These are phyloP conservation scores for Fraxinus paxiana DNA, from an alignment of 305 asterid species.

Conservation along the genomic window DNA sequence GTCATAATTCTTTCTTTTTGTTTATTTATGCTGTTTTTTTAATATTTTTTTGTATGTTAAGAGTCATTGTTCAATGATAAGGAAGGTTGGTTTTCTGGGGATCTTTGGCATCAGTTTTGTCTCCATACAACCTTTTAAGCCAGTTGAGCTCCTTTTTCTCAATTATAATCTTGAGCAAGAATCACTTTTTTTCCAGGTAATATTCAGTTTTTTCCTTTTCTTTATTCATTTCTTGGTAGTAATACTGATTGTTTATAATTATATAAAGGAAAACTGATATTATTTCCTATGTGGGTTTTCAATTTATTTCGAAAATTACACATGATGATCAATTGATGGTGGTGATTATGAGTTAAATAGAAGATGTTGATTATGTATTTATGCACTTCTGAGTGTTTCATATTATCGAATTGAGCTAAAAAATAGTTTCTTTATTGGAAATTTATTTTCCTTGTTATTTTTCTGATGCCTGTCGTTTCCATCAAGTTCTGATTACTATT, in stretches of 20 bases:
- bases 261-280: background rate
- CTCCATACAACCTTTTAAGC: constrained; percentile 42
- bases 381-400: background rate
- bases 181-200: constrained; percentile 41
- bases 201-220: constrained; percentile 1
- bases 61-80: constrained; percentile 79
- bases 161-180: constrained; percentile 29
- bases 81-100: constrained; percentile 50
- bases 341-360: background rate
- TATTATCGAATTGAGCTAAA: background rate
- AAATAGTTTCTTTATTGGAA: background rate
- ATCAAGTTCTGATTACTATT: background rate
- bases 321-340: constrained; percentile 10
- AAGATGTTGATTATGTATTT: background rate
- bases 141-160: constrained; percentile 39
- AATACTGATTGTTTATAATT: constrained; percentile 16
- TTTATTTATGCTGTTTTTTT: constrained; percentile 33
- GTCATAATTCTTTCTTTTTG: constrained; percentile 37
- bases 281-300: constrained; percentile 20
- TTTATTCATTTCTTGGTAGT: constrained; percentile 15
- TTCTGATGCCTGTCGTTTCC: background rate
- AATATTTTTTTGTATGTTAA: constrained; percentile 39
- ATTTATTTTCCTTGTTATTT: background rate
- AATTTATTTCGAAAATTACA: constrained; percentile 15
- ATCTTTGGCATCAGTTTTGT: constrained; percentile 54